A percentile compares a stretch with the other conserved stretches of the same genome.
These are phyloP conservation scores for Lyophyllum atratum DNA, from an alignment of 768 basidiomycete genomes.

Conservation along the genomic window DNA sequence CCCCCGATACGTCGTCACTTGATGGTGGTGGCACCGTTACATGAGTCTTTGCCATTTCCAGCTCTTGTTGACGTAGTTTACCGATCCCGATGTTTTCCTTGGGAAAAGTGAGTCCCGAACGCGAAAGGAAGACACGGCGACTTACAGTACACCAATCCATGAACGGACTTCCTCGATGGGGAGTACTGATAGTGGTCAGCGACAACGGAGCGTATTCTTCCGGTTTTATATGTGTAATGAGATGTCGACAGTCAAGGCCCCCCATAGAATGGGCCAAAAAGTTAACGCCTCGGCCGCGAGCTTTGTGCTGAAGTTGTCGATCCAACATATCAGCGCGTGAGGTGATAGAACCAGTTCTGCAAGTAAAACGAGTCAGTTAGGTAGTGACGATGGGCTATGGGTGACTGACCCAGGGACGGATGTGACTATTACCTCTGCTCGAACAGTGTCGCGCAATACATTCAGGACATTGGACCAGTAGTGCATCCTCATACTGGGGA, in stretches of 20 bases:
- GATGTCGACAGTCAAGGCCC: constrained; percentile 90
- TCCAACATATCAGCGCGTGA: constrained; percentile 80
- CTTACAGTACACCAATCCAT: constrained; percentile 98
- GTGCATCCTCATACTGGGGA: constrained; percentile 83
- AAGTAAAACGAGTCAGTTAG: not conserved
- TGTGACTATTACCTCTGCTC: constrained; percentile 95
- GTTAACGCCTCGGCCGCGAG: constrained; percentile 81
- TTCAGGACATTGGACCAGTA: constrained; percentile 93
- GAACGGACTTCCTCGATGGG: constrained; percentile 95
- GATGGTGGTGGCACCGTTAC: not conserved
- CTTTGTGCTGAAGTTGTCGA: constrained; percentile 63
- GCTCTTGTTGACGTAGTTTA: constrained; percentile 47
- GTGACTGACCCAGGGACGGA: constrained; percentile 84
- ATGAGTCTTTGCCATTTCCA: constrained; percentile 22
- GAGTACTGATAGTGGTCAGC: constrained; percentile 87
- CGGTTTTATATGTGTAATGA: constrained; percentile 86
- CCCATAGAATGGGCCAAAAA: constrained; percentile 98
- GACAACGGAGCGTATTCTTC: constrained; percentile 83
- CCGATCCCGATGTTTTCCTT: constrained; percentile 94
- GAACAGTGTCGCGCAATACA: constrained; percentile 76
- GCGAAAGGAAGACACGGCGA: constrained; percentile 13
- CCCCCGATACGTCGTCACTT: constrained; percentile 8
- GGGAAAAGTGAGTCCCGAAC: constrained; percentile 1
- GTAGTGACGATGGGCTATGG: not conserved
- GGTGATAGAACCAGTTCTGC: constrained; percentile 86